Evolutionary conservation across 345 rosid genomes (phyloP), one percentile per base, ranked within the genome.

Genomic region (Euclidium syriacum): DNA sequence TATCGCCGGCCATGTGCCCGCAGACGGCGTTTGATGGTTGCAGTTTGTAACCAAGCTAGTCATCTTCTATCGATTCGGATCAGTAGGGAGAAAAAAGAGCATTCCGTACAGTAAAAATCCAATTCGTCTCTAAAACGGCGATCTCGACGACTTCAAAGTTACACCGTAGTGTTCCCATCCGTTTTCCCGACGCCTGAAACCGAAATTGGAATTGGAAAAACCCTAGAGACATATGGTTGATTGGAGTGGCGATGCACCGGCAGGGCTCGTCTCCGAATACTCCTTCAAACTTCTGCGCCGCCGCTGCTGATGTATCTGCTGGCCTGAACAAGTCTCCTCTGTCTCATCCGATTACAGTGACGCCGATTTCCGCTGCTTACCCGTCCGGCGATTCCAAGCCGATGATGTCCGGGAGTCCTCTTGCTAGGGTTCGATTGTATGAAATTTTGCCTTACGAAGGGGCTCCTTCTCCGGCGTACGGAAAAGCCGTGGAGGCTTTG

Each of bases 391-490:
- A 73, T 65, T 67, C 80, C 12, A 66, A 68, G 29, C 52, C 48
- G 65, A 59, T 52, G 67, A 64, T 61, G 72, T 49, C 75, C 1
- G 66, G 64, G n/a, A 50, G 36, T 36, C 43, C 73, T 19, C 75
- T 82, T 34, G 82, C 87, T 17, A 83, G 86, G 78, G 88, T 94
- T 34, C 73, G 95, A 43, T 73, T 94, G 12, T 81, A 83, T 10
- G 96, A 94, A 32, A 75, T 94, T 23, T 27, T 77, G 12, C 80
- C 90, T 15, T 84, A 85, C 36, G 97, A 89, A 38, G 99, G 99
- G 42, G 85, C 90, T 33, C 91, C 97, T 22, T 59, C 67, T 6
- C 79, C 76, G 27, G 24, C 81, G 12, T 94, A 85, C 64, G 43
- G 54, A 19, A 81, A 78, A 81, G 95, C 97, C 2, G 95, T 90